Percentiles rank a stretch among this genome's conserved stretches.
phyloP scores from a whole-genome alignment of 371 early-diverging fungal genomes.

The Mucor ambiguus region DNA sequence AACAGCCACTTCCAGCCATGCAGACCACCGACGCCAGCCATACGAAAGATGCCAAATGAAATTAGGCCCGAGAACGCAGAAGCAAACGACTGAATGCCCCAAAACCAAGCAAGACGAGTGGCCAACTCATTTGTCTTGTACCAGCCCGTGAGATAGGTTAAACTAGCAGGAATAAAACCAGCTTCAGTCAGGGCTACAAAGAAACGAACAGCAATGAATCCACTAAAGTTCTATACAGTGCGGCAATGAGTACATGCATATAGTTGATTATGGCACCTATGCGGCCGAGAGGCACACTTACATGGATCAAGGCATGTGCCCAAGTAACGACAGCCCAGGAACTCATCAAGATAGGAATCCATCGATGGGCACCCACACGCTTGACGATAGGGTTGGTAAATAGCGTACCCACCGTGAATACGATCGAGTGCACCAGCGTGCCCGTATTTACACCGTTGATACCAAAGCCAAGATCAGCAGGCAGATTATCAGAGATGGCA shows the following conservation, averaged over 20 bases:
- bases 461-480: constrained; percentile 41
- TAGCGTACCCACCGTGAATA: constrained; percentile 45
- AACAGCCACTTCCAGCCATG: constrained; percentile 66
- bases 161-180: constrained; percentile 63
- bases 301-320: constrained; percentile 36
- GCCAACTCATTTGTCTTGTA: constrained; percentile 65
- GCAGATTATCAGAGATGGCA: constrained; percentile 47
- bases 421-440: constrained; percentile 37
- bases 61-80: constrained; percentile 62
- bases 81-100: constrained; percentile 61
- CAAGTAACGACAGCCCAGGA: constrained; percentile 63
- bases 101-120: constrained; percentile 59
- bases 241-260: too few relatives aligned
- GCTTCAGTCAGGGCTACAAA: constrained; percentile 48
- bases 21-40: constrained; percentile 57
- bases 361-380: constrained; percentile 56
- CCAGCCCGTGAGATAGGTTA: constrained; percentile 58
- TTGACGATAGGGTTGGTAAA: constrained; percentile 56
- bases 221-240: constrained; percentile 22
- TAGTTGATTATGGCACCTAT: too few relatives aligned
- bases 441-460: constrained; percentile 42
- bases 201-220: constrained; percentile 31
- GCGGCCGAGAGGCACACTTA: constrained; percentile 6
- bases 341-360: constrained; percentile 65
- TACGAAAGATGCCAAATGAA: constrained; percentile 57